These are phyloP conservation scores for Cucumis cinereus DNA, from an alignment of 306 rosid species.

Conservation along the genomic window DNA sequence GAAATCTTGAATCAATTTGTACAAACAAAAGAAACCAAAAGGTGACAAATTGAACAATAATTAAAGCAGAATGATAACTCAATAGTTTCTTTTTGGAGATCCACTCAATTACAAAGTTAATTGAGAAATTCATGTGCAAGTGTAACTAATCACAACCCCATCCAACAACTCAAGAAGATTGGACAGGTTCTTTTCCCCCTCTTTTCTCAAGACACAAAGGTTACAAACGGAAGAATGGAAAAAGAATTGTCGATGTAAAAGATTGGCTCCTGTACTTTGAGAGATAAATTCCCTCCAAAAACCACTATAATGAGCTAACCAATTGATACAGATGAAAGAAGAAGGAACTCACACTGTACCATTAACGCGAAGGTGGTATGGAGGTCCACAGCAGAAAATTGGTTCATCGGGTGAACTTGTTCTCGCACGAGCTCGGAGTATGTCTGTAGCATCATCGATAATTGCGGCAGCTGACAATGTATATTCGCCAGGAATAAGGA, in stretches of 20 bases:
- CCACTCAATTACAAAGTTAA: not conserved
- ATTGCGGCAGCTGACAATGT: slow-evolving; percentile 67
- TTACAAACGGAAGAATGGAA: not conserved
- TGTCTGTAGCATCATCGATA: slow-evolving; percentile 68
- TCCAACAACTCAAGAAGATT: not conserved
- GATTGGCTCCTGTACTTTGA: not conserved
- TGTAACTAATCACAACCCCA: not conserved
- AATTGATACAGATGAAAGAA: not conserved
- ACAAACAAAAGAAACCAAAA: not conserved
- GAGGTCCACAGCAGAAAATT: slow-evolving; percentile 89
- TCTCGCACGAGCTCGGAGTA: slow-evolving; percentile 75
- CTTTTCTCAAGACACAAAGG: not conserved
- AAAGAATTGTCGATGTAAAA: not conserved
- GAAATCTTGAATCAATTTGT: not conserved
- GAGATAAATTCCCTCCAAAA: not conserved
- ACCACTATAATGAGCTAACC: not conserved
- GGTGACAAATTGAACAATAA: not conserved
- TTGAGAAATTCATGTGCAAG: not conserved
- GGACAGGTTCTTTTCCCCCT: not conserved
- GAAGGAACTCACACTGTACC: slow-evolving; percentile 36
- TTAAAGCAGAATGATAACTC: not conserved
- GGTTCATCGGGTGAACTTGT: slow-evolving; percentile 62
- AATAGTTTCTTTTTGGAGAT: not conserved
- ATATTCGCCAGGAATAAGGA: slow-evolving; percentile 89
- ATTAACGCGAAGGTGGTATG: slow-evolving; percentile 60